Base-by-base conservation (phyloP, 768 basidiomycete genomes). In the Leccinum incarnatum region DNA sequence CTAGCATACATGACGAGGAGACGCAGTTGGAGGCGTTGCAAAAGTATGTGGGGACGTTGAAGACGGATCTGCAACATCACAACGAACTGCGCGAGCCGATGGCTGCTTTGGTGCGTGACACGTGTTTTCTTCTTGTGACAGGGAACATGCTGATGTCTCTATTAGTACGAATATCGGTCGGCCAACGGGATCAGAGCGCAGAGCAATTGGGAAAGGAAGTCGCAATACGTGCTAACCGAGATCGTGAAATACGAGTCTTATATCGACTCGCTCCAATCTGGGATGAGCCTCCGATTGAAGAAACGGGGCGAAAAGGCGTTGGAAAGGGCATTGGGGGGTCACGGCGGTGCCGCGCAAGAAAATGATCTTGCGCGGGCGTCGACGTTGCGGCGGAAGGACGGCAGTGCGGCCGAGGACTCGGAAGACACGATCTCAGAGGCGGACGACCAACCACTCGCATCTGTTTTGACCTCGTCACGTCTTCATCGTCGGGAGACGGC, bases 171-270 rank as follows among this genome's bases (percentile, higher is more conserved):
- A 57, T 81, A 89, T 1, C 85, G 89, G 12, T 86, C 91, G 23
- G 69, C 85, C 23, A 94, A 90, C 69, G 81, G 83, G 1, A 66
- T 78, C 64, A 98, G 88, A 74, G 88, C 97, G 1, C 80, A 84
- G 65, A 82, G 83, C 60, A 99, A 99, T 69, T 98, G 95, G 93
- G 91, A 92, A 75, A 89, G 85, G 70, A 95, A 90, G 70, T 93
- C 91, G 3, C 87, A 92, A 67, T 92, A 92, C 71, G 77, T 98
- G 50, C 80, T 95, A 54, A 84, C 89, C 9, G 96, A 99, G 76
- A 91, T 93, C 45, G 91, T 94, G 69, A 98, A 98, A 72, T 98
- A 98, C 73, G 87, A 93, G 54, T 90, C 91, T 15, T 99, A 99
- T 72, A 88, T 96, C 56, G 94, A 96, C 62, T 91, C 94, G 6